Percentiles rank a stretch among this genome's conserved stretches.
Evolutionary conservation across 495 filamentous ascomycete genomes (phyloP).

Genomic region (Elaphomyces granulatus): DNA sequence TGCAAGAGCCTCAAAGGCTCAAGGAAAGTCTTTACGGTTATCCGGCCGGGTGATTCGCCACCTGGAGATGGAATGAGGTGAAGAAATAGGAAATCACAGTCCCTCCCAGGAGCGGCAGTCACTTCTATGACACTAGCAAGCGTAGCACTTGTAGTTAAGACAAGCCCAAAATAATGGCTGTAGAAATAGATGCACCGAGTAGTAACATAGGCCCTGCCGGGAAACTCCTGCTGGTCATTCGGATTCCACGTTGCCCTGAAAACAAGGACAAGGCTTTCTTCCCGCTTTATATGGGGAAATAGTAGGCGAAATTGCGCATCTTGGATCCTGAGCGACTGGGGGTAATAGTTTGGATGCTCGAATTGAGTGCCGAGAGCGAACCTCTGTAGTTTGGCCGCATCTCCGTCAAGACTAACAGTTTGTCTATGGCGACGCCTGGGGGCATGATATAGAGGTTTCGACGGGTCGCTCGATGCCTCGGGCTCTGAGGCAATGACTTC

Average conservation of each 20-base stretch:
- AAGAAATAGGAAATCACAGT: conserved; percentile 87
- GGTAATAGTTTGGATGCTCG: conserved; percentile 70
- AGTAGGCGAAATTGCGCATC: conserved; percentile 86
- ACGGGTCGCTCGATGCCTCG: conserved; percentile 7
- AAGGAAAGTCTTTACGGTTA: conserved; percentile 84
- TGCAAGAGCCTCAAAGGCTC: conserved; percentile 76
- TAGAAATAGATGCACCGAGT: conserved; percentile 84
- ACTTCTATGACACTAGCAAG: conserved; percentile 72
- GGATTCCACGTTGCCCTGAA: conserved; percentile 63
- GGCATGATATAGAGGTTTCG: conserved; percentile 5
- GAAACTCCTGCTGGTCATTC: conserved; percentile 65
- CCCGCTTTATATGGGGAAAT: conserved; percentile 61
- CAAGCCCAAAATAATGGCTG: conserved; percentile 84
- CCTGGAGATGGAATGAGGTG: conserved; percentile 55
- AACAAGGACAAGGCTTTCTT: conserved; percentile 68
- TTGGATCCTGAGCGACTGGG: conserved; percentile 66
- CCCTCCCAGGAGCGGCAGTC: conserved; percentile 73
- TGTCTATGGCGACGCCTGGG: conserved; percentile 48
- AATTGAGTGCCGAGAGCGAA: conserved; percentile 30
- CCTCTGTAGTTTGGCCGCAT: conserved; percentile 31
- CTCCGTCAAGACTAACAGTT: conserved; percentile 61
- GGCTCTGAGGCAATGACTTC: conserved; percentile 10
- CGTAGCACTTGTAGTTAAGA: conserved; percentile 60
- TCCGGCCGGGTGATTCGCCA: conserved; percentile 47
- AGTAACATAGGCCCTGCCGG: conserved; percentile 82